phyloP scores from a whole-genome alignment of 106 monocot species.

The Acorus gramineus region DNA sequence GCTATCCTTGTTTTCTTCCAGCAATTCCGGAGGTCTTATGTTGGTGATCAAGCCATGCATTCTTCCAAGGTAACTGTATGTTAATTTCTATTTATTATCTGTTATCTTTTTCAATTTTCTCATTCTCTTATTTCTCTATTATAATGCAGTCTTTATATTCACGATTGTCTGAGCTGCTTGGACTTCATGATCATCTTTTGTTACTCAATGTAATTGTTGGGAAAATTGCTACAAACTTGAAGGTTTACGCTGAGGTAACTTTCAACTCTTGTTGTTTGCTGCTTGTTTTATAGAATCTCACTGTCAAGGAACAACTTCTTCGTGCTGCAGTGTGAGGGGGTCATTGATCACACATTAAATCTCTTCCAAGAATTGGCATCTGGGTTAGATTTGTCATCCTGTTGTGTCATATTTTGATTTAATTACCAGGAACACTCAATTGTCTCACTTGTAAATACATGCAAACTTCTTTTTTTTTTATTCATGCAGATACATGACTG shows the following conservation, averaged over 20 bases:
- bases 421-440: not conserved
- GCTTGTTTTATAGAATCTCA: constrained; percentile 1
- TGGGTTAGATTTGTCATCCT: constrained; percentile 38
- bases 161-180: constrained; percentile 88
- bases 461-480: constrained; percentile 13
- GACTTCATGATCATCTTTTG: constrained; percentile 90
- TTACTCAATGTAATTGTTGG: constrained; percentile 90
- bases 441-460: not conserved
- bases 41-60: constrained; percentile 97
- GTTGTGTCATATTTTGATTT: not conserved
- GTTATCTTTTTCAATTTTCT: constrained; percentile 4
- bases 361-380: constrained; percentile 94
- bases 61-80: constrained; percentile 70
- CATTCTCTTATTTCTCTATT: constrained; percentile 1
- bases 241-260: constrained; percentile 83
- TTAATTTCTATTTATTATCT: constrained; percentile 3
- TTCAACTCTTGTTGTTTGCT: constrained; percentile 4
- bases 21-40: constrained; percentile 94
- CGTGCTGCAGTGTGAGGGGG: constrained; percentile 74
- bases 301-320: constrained; percentile 7
- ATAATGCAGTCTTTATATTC: constrained; percentile 86
- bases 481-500: constrained; percentile 90
- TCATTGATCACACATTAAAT: constrained; percentile 80
- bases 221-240: constrained; percentile 92
- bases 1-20: constrained; percentile 88